These are phyloP conservation scores for Spathaspora passalidarum DNA, from an alignment of 805 yeast genomes.

Conservation along the genomic window DNA sequence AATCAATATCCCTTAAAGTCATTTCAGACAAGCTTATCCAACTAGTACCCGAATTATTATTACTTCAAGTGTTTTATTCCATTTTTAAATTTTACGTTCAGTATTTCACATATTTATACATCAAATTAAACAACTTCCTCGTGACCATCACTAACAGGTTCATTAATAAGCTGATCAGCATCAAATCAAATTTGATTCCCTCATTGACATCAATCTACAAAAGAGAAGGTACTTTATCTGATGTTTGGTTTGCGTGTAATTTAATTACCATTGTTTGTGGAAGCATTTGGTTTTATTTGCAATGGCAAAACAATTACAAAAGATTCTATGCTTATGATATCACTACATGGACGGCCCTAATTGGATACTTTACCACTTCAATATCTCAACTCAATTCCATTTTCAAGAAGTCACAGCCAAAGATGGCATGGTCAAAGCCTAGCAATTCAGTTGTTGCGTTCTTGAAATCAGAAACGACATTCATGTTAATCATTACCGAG, in stretches of 20 bases:
- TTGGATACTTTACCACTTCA: not conserved
- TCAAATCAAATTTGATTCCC: not conserved
- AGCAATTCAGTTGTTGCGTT: not conserved
- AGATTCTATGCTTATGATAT: not conserved
- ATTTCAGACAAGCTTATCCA: not conserved
- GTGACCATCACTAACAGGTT: not conserved
- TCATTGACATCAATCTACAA: not conserved
- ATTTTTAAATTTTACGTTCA: slow-evolving; percentile 3
- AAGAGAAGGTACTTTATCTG: not conserved
- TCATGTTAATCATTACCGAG: slow-evolving; percentile 4
- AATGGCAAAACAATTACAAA: not conserved
- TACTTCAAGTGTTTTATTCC: not conserved
- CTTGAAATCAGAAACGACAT: slow-evolving; percentile 5
- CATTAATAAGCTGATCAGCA: not conserved
- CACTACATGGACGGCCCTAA: not conserved
- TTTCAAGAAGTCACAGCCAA: not conserved
- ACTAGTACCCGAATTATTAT: slow-evolving; percentile 1
- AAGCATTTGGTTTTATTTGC: not conserved
- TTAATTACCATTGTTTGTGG: slow-evolving; percentile 3
- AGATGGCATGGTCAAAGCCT: not conserved
- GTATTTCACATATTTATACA: slow-evolving; percentile 1
- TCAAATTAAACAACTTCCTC: not conserved
- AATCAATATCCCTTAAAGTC: not conserved
- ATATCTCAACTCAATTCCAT: not conserved
- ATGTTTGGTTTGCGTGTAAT: slow-evolving; percentile 6